Evolutionary conservation across 768 basidiomycete genomes (phyloP), one percentile per base, ranked within the genome.

Genomic region (Kwoniella europaea): DNA sequence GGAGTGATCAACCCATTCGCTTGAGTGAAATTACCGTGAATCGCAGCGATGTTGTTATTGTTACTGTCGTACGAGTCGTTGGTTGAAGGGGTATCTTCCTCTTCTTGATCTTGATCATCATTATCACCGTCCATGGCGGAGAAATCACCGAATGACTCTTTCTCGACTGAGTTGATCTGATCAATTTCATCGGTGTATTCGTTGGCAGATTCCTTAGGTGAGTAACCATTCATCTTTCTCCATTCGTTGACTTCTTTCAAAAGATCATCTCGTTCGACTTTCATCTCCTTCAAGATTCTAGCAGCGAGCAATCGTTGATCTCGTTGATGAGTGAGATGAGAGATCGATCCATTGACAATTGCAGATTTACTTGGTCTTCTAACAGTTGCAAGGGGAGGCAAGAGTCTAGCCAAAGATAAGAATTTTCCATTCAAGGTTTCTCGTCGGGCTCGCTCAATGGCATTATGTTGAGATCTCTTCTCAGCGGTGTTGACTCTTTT

Each of bases 401-500:
- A 89, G 50, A 97, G 88, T 7, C 90, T 89, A 69, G 96, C 96
- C 60, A 98, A 91, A 77, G 73, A 92, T 77, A 97, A 86, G 86
- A 98, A 98, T 69, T 94, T 88, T 64, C 91, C 89, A 82, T 98
- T 99, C 63, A 98, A 86, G 56, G 92, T 94, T 86, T 98, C 96
- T 61, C 96, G 86, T 59, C 96, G 88, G 80, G 92, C 91, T 62
- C 97, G 88, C 86, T 98, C 97, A 68, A 98, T 93, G 42, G 97
- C 96, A 82, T 98, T 99, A 86, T 99, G 96, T 22, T 92, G 94
- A 3, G 94, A 93, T 44, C 96, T 87, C 84, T 95, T 92, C 83
- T 98, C 96, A 63, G 94, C 95, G 63, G 95, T 98, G 85, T 98
- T 98, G 63, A 94, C 94, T 42, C 94, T 89, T 73, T 93, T 88